Base-by-base conservation (phyloP, 371 early-diverging fungal genomes). In the Dichotomocladium elegans region DNA sequence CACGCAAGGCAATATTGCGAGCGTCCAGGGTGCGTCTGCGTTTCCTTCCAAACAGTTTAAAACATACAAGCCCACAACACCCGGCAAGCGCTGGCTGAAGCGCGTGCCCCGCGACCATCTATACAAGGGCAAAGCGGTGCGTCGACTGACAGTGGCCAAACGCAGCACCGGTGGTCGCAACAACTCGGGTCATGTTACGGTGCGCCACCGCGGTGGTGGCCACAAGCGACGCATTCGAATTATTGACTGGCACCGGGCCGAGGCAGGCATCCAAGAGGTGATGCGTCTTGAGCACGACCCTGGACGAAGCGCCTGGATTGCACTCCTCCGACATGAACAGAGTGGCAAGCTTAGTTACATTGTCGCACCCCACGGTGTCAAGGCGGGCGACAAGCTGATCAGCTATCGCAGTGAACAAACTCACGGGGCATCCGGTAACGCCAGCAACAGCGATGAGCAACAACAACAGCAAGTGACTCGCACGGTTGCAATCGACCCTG, bases 271-370 rank as follows among this genome's bases (percentile, higher is more conserved):
- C 5, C 93, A 93, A 55, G 79, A 83, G 37, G 96, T 98, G 2
- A 75, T 91, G 52, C 84, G 98, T 15, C 68, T 96, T 17, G 98
- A 98, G 68, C 92, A 94, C 62, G 98, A 98, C 66, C 98, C 98
- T 21, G 93, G 93, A 64, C 79, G 98, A 41, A 87, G 88, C 29
- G 96, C 90, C n/a, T 91, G 92, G 71, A 89, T 98, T 57, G 93
- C 94, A 8, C 64, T 98, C 57, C 76, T 98, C 59, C 80, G 83
- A 47, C 83, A 92, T 60, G 78, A 89, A 41, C 74, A 77, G 27
- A 89, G 87, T 21, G 87, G 86, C 53, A 79, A 84, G 52, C 69
- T 88, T 62, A 87, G 87, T 30, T 96, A 96, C 68, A 90, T 96
- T 55, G 73, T 95, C 30, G 91, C 94, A 2, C 89, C 92, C 17